These are phyloP conservation scores for Lactifluus hygrophoroides DNA, from an alignment of 768 basidiomycete genomes.

Conservation along the genomic window DNA sequence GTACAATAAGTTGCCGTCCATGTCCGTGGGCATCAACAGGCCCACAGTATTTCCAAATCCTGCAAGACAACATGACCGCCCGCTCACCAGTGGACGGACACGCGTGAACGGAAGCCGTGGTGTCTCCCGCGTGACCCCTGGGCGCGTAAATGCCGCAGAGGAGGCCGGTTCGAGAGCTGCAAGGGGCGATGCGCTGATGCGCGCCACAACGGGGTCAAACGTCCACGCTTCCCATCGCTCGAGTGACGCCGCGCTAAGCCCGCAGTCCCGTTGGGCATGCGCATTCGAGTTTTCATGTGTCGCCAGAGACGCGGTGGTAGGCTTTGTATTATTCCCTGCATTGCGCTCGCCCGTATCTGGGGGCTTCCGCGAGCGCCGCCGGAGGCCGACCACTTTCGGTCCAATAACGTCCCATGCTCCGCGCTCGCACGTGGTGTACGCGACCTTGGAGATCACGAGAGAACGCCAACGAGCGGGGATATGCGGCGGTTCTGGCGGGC, in stretches of 20 bases:
- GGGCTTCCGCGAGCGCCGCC: slow-evolving; percentile 46
- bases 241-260: slow-evolving; percentile 54
- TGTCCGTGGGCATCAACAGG: slow-evolving; percentile 5
- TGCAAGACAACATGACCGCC: slow-evolving; percentile 15
- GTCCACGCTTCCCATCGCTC: slow-evolving; percentile 83
- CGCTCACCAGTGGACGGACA: slow-evolving; percentile 18
- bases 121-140: slow-evolving; percentile 1
- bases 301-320: slow-evolving; percentile 21
- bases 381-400: slow-evolving; percentile 56
- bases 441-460: slow-evolving; percentile 44
- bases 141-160: not conserved
- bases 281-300: slow-evolving; percentile 21
- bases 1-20: not conserved
- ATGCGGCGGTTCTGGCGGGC: slow-evolving; percentile 12
- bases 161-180: slow-evolving; percentile 33
- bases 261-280: slow-evolving; percentile 24
- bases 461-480: slow-evolving; percentile 44
- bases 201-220: slow-evolving; percentile 49
- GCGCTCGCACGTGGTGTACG: slow-evolving; percentile 58
- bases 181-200: slow-evolving; percentile 44
- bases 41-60: slow-evolving; percentile 21
- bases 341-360: not conserved
- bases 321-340: not conserved
- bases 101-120: slow-evolving; percentile 20
- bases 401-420: slow-evolving; percentile 66